Conservation (phyloP, 805 yeast genomes). For the Wickerhamomyces bovis region DNA sequence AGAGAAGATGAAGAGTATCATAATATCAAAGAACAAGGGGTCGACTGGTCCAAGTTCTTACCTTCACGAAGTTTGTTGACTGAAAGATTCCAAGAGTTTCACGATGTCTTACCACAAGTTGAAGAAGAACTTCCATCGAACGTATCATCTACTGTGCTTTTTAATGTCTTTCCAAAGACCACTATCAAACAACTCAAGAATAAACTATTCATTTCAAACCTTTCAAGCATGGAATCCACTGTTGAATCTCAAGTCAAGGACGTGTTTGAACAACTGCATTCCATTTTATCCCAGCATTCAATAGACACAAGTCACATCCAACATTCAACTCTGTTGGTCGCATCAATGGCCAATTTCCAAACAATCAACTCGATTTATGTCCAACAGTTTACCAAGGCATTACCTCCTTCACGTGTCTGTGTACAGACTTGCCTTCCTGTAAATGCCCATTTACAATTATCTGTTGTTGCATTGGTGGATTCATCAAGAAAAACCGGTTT, state of each 20-base stretch:
- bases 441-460: slow-evolving; percentile 42
- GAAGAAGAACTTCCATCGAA: no score
- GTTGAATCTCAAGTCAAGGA: slow-evolving; percentile 41
- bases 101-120: not conserved
- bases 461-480: slow-evolving; percentile 45
- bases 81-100: slow-evolving; percentile 31
- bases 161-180: not conserved
- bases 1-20: slow-evolving; percentile 20
- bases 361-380: slow-evolving; percentile 58
- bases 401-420: slow-evolving; percentile 89
- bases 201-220: slow-evolving; percentile 38
- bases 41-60: slow-evolving; percentile 20
- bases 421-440: slow-evolving; percentile 51
- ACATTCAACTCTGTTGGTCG: slow-evolving; percentile 53
- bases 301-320: slow-evolving; percentile 43
- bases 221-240: slow-evolving; percentile 22
- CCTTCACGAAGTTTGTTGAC: slow-evolving; percentile 28
- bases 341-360: slow-evolving; percentile 60
- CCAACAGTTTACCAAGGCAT: slow-evolving; percentile 45
- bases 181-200: slow-evolving; percentile 18
- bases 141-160: not conserved
- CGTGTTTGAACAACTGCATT: slow-evolving; percentile 40
- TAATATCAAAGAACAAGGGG: slow-evolving; percentile 11
- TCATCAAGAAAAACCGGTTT: slow-evolving; percentile 51
- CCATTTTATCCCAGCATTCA: slow-evolving; percentile 26